Percentiles rank a stretch among this genome's conserved stretches.
phyloP scores from a whole-genome alignment of 2,329 filamentous ascomycete species.

The Lojkania enalia region DNA sequence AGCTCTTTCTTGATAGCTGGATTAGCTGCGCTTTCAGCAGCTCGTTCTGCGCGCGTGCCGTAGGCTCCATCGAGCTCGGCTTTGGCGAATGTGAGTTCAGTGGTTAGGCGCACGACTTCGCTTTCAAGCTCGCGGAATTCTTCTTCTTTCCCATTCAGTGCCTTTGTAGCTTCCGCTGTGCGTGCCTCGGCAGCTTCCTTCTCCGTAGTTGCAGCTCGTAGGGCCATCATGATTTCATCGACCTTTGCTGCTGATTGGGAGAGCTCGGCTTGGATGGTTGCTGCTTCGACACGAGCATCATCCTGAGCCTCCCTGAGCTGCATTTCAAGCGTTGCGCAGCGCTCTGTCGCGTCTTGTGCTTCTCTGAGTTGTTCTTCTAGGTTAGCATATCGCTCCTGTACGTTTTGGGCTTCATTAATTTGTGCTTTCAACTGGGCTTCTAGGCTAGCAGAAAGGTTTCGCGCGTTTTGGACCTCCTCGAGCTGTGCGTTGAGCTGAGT shows the following conservation, averaged over 20 bases:
- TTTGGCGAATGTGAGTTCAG: conserved; percentile 84
- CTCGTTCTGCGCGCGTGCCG: conserved; percentile 70
- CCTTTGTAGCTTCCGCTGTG: conserved; percentile 30
- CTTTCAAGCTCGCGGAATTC: conserved; percentile 55
- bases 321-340: conserved; percentile 36
- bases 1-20: conserved; percentile 64
- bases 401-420: no score
- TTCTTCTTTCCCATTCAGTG: conserved; percentile 39
- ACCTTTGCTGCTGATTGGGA: conserved; percentile 38
- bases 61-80: conserved; percentile 95
- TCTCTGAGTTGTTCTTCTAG: conserved; percentile 36
- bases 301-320: conserved; percentile 42
- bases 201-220: conserved; percentile 30
- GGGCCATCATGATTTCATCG: conserved; percentile 28
- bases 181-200: conserved; percentile 40
- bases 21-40: conserved; percentile 63
- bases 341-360: conserved; percentile 35
- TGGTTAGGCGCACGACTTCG: conserved; percentile 67
- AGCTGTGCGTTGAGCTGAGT: conserved; percentile 34
- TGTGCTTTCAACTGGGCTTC: no score
- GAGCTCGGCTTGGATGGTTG: conserved; percentile 43
- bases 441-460: no score
- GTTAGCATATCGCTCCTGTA: no score
- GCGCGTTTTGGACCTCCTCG: no score
- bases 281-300: conserved; percentile 37